Evolutionary conservation across 1,284 basidiomycete species (phyloP), one percentile per base, ranked within the genome.

Genomic region (Kwoniella shivajii): DNA sequence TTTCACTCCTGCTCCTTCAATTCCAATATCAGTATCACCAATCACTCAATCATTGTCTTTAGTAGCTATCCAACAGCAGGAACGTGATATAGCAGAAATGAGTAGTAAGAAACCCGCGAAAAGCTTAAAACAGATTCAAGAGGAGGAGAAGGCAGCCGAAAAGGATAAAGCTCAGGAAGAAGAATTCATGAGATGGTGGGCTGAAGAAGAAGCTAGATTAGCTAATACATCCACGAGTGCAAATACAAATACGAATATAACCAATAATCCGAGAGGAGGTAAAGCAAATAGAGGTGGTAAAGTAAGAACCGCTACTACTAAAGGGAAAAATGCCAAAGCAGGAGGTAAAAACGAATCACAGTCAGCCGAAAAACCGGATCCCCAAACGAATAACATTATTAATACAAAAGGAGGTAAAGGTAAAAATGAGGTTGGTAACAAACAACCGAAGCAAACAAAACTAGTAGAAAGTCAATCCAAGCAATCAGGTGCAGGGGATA

Each of bases 161-260:
- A 56, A 61, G 14, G 84, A 80, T 2, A 80, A 81, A 34, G 84
- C 82, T 59, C 81, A 81, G 33, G 90, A 92, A 74, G 84, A 80
- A 2, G 88, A 89, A 55, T 94, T 93, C 70, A 75, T 92, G 74
- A 82, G 80, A 61, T 93, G 90, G 91, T 93, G 91, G 90, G 80
- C 84, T 1, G 85, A 82, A 5, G 90, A 93, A 72, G 88, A 92
- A 76, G 85, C 85, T 59, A 81, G 88, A 11, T 74, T 88, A 50
- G 64, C 79, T 37, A 83, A 85, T 70, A 77, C 79, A 27, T 66
- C 59, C 45, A 51, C 48, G 16, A 33, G 41, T 33, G 29, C 39
- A 30, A 29, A 50, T 24, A 29, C 34, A n/a, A 24, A 29, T 31
- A 3, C 41, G 20, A 34, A 34, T 29, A 33, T 27, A 18, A 26